These are phyloP conservation scores for Ligustrum vulgare DNA, from an alignment of 257 asterid species.

Conservation along the genomic window DNA sequence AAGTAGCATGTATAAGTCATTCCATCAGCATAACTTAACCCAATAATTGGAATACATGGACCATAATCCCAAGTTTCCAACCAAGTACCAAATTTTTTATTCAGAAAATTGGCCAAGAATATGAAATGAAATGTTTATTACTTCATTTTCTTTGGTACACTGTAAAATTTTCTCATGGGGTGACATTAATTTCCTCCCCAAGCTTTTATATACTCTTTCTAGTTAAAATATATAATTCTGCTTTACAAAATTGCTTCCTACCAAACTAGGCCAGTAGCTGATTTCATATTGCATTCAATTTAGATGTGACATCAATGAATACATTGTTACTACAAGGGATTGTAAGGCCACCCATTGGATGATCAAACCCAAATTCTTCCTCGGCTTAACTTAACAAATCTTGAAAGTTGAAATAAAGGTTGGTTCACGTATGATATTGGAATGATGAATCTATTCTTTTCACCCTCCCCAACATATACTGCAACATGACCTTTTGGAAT, in stretches of 20 bases:
- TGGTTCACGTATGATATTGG: slow-evolving; percentile 36
- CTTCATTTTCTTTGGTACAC: neutral
- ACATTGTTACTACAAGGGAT: slow-evolving; percentile 26
- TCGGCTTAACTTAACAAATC: slow-evolving; percentile 28
- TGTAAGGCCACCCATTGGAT: slow-evolving; percentile 37
- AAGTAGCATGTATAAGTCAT: neutral
- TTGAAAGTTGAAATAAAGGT: slow-evolving; percentile 45
- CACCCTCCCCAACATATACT: slow-evolving; percentile 42
- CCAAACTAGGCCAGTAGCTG: neutral
- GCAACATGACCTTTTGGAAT: slow-evolving; percentile 46
- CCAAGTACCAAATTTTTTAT: neutral
- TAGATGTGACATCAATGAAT: slow-evolving; percentile 32
- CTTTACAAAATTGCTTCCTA: slow-evolving; percentile 5
- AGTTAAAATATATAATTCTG: neutral
- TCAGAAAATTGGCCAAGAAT: neutral
- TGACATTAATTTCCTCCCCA: neutral
- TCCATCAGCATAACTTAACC: neutral
- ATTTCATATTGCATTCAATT: slow-evolving; percentile 5
- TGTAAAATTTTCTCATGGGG: neutral
- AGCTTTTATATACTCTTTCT: neutral
- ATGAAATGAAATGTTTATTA: neutral
- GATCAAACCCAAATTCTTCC: slow-evolving; percentile 37
- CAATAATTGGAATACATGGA: neutral
- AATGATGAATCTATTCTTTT: slow-evolving; percentile 31
- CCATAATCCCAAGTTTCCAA: neutral